phyloP scores from a whole-genome alignment of 257 asterid species.

The Apocynum venetum region DNA sequence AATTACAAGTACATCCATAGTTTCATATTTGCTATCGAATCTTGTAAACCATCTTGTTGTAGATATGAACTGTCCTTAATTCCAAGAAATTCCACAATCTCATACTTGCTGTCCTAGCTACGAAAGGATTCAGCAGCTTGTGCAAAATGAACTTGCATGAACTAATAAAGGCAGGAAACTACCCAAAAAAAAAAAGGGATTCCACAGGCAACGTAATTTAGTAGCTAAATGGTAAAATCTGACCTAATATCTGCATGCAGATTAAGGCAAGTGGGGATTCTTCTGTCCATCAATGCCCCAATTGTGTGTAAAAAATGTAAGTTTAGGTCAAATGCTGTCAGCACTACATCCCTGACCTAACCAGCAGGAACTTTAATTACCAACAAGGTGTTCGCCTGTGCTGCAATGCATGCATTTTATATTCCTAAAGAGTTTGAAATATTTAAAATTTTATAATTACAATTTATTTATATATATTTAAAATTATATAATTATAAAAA shows the following conservation, averaged over 20 bases:
- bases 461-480: too few species aligned
- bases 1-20: too few species aligned
- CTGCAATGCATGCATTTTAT: too few species aligned
- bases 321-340: conserved; percentile 3
- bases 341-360: conserved; percentile 21
- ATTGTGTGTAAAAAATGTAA: background rate
- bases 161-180: background rate
- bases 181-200: background rate
- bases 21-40: too few species aligned
- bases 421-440: too few species aligned
- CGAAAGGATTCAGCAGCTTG: background rate
- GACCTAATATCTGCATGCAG: conserved; percentile 6
- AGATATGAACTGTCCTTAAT: too few species aligned
- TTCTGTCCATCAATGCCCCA: background rate
- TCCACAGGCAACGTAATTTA: background rate
- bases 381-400: background rate
- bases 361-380: background rate
- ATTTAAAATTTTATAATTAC: too few species aligned
- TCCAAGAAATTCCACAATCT: too few species aligned
- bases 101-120: too few species aligned
- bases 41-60: too few species aligned
- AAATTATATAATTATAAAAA: too few species aligned
- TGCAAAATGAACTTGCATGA: background rate
- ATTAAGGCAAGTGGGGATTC: background rate
- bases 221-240: background rate